Conservation (phyloP, 805 yeast genomes). For the Kregervanrija pseudodelftensis region DNA sequence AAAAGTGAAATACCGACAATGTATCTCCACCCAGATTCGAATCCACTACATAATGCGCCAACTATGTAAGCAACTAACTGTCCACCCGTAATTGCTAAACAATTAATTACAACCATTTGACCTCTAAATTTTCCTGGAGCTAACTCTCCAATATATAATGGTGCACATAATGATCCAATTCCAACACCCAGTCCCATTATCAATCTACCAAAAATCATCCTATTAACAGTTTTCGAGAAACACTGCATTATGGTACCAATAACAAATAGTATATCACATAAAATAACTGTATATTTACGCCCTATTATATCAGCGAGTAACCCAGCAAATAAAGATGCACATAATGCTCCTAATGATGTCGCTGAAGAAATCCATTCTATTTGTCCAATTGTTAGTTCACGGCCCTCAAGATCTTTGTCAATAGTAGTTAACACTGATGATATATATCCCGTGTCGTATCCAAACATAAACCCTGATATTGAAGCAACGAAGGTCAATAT, state of each 20-base stretch:
- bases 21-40: constrained; percentile 44
- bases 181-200: constrained; percentile 52
- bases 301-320: constrained; percentile 42
- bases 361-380: constrained; percentile 49
- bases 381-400: constrained; percentile 34
- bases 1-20: constrained; percentile 45
- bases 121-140: constrained; percentile 49
- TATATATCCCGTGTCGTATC: constrained; percentile 55
- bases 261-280: constrained; percentile 40
- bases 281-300: constrained; percentile 37
- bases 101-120: constrained; percentile 43
- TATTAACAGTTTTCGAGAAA: constrained; percentile 35
- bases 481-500: constrained; percentile 43
- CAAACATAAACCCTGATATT: constrained; percentile 54
- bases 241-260: constrained; percentile 43
- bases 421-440: constrained; percentile 48
- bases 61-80: constrained; percentile 47
- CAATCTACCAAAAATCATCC: constrained; percentile 47
- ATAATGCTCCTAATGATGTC: constrained; percentile 48
- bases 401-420: constrained; percentile 38
- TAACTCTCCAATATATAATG: constrained; percentile 46
- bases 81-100: constrained; percentile 50
- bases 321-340: constrained; percentile 45
- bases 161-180: constrained; percentile 46
- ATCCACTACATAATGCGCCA: constrained; percentile 40